Evolutionary conservation across 2,329 filamentous ascomycete genomes (phyloP), one percentile per base, ranked within the genome.

Genomic region (Diaporthe sp.): DNA sequence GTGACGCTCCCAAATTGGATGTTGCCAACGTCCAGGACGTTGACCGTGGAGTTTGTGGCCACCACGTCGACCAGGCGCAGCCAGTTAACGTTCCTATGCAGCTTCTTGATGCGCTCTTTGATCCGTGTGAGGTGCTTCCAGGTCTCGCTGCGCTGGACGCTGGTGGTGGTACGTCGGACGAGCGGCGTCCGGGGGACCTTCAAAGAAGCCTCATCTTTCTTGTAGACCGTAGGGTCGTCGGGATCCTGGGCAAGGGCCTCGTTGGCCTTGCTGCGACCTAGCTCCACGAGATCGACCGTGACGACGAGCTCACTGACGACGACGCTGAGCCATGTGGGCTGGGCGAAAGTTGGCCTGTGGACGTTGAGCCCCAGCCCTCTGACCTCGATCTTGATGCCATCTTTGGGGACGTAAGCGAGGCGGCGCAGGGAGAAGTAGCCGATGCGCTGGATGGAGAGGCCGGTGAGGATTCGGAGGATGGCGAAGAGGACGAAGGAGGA

Each of bases 251-350:
- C 76, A 63, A 81, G 82, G 13, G 82, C 81, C 9, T 81, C 82
- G 22, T 76, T 79, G 42, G 81, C 75, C 79, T 88, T 89, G 72
- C 86, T 86, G 37, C 86, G 86, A 78, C 91, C 90, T 57, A 97
- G 84, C 65, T 91, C 90, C 76, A 90, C 90, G 61, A 95, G 87
- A 82, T 99, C 95, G 58, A 98, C 84, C 0, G 95, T 97, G 70
- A 99, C 89, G 68, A 92, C 94, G 68, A 98, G 87, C 82, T 98
- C 97, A 80, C 92, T 94, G 76, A 99, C 86, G 12, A 97, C 94
- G 70, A 99, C 89, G 83, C 96, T 98, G 80, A 98, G 87, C 95
- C 96, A 98, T 77, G 97, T 98, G 60, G 97, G 97, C 83, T 98
- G 95, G 63, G 96, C 95, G 85, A 99, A 98, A 8, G 97, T 98